Evolutionary conservation across 257 asterid species (phyloP).

Genomic region (Forsythia suspensa): DNA sequence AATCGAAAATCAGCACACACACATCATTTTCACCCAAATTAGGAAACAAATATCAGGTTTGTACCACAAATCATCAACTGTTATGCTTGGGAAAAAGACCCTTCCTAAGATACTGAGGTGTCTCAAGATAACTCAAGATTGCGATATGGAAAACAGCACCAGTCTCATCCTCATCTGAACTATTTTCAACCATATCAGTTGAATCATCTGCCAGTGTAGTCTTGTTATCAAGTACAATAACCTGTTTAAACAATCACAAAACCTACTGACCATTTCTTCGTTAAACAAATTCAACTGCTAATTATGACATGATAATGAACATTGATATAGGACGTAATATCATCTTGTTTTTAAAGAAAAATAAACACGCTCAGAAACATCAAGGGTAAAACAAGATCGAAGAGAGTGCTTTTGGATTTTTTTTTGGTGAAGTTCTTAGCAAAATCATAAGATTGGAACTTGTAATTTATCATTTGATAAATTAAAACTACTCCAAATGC

Average conservation of each 20-base stretch:
- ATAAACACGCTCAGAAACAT: no score
- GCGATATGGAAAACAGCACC: constrained; percentile 80
- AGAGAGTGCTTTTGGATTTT: no score
- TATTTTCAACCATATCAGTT: constrained; percentile 33
- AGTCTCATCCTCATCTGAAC: constrained; percentile 58
- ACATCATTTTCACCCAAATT: not conserved
- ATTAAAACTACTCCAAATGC: no score
- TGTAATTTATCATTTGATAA: no score
- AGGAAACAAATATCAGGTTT: constrained; percentile 22
- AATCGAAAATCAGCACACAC: constrained; percentile 1
- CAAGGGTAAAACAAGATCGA: no score
- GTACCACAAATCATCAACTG: constrained; percentile 84
- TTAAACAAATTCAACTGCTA: constrained; percentile 1
- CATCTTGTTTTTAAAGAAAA: no score
- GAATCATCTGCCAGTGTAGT: constrained; percentile 43
- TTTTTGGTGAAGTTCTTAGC: no score
- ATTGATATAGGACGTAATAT: no score
- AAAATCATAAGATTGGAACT: no score
- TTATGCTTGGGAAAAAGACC: constrained; percentile 79
- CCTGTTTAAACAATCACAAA: constrained; percentile 38
- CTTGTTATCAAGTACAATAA: constrained; percentile 75
- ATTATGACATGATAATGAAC: not conserved
- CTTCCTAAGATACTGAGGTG: constrained; percentile 96
- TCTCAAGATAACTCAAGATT: constrained; percentile 88
- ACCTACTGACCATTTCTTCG: not conserved